These are phyloP conservation scores for Globisporangium nodosum DNA, from an alignment of 352 stramenopile species.

Conservation along the genomic window DNA sequence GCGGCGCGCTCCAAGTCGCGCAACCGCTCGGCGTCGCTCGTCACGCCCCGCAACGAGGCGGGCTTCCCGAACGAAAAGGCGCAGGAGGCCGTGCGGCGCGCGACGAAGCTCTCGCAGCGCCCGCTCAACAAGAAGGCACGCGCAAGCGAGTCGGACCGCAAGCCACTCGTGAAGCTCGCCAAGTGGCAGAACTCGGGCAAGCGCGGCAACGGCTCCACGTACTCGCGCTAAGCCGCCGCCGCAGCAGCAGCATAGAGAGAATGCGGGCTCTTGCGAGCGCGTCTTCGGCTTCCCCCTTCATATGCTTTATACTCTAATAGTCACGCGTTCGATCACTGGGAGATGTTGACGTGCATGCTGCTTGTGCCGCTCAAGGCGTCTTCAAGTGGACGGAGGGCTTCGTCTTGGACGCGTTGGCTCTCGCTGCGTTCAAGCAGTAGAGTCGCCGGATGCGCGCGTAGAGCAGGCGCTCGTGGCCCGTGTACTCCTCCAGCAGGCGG, in stretches of 20 bases:
- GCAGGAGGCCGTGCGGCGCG: constrained; percentile 37
- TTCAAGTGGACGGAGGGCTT: not conserved
- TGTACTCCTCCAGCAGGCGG: constrained; percentile 39
- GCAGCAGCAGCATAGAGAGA: constrained; percentile 17
- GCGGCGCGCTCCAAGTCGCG: constrained; percentile 69
- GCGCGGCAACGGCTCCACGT: constrained; percentile 66
- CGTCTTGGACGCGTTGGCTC: not conserved
- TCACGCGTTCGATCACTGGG: constrained; percentile 6
- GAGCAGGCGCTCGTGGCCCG: constrained; percentile 46
- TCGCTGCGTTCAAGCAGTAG: constrained; percentile 14
- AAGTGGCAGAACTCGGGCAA: constrained; percentile 90
- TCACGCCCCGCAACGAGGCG: constrained; percentile 63
- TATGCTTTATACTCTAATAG: constrained; percentile 22
- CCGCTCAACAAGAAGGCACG: constrained; percentile 78
- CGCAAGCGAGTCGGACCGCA: constrained; percentile 76
- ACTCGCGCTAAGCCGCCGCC: constrained; percentile 61
- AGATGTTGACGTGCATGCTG: not conserved
- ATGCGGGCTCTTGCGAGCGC: not conserved
- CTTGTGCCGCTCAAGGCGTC: not conserved
- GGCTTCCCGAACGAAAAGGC: constrained; percentile 56
- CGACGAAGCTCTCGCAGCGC: constrained; percentile 56
- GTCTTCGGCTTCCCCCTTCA: too few species aligned
- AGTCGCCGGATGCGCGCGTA: constrained; percentile 41
- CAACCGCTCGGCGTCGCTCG: constrained; percentile 76
- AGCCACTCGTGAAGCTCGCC: constrained; percentile 75